A percentile compares a stretch with the other conserved stretches of the same genome.
These are phyloP conservation scores for Alternaria triticimaculans DNA, from an alignment of 2,329 filamentous ascomycete species.

Conservation along the genomic window DNA sequence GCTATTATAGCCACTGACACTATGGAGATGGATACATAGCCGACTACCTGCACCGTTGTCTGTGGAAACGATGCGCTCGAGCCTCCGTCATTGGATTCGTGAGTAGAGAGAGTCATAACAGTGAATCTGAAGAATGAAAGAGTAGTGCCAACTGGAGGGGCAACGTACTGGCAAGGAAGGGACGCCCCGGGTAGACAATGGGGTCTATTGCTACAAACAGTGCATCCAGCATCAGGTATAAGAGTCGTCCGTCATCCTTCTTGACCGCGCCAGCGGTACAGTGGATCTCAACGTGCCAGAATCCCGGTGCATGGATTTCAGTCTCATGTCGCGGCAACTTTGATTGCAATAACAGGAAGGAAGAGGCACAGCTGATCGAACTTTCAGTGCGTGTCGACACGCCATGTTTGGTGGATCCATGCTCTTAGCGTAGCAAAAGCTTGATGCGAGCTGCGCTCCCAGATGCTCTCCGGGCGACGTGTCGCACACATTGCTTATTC, in stretches of 20 bases:
- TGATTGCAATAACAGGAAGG: background rate
- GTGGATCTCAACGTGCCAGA: background rate
- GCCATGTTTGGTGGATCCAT: background rate
- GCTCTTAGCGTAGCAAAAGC: background rate
- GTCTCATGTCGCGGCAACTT: background rate
- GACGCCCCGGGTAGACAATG: background rate
- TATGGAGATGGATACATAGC: background rate
- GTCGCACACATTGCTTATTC: background rate
- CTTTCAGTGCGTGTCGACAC: background rate
- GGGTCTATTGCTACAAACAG: background rate
- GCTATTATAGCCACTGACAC: background rate
- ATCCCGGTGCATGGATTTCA: background rate
- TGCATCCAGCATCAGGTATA: background rate
- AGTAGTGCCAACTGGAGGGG: background rate
- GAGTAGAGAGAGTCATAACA: background rate
- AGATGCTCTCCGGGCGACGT: background rate
- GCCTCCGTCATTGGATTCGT: background rate
- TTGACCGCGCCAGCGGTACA: background rate
- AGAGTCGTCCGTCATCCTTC: background rate
- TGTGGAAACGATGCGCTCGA: background rate
- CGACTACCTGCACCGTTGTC: background rate
- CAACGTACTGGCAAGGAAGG: background rate
- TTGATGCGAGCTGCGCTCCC: background rate
- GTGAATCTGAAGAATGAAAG: background rate
- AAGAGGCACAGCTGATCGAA: background rate